A percentile compares a stretch with the other conserved stretches of the same genome.
These are phyloP conservation scores for Diplocarpon rosae DNA, from an alignment of 2,329 filamentous ascomycete genomes.

Conservation along the genomic window DNA sequence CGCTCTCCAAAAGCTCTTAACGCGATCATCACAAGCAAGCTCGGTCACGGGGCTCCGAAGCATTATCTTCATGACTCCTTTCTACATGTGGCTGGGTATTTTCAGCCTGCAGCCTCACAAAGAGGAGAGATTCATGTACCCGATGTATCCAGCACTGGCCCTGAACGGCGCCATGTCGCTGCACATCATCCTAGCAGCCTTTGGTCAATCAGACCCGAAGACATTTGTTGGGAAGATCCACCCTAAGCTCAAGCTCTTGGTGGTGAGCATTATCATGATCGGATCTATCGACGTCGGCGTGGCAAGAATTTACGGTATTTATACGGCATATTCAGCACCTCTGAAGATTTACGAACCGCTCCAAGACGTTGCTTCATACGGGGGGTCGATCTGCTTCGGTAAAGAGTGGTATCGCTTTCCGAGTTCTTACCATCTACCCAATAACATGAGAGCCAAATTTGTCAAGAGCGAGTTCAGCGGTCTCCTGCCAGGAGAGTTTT, in stretches of 20 bases:
- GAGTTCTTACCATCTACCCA: constrained; percentile 80
- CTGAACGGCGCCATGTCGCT: constrained; percentile 79
- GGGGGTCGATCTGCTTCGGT: constrained; percentile 72
- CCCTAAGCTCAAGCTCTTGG: constrained; percentile 57
- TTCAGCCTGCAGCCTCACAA: constrained; percentile 94
- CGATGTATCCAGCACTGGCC: constrained; percentile 80
- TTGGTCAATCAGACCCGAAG: constrained; percentile 60
- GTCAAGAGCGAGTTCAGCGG: constrained; percentile 84
- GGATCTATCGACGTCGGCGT: constrained; percentile 55
- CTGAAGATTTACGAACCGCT: constrained; percentile 60
- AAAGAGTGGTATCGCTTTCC: constrained; percentile 99
- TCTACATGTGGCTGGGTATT: constrained; percentile 89
- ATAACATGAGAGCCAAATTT: constrained; percentile 78
- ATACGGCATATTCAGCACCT: constrained; percentile 76
- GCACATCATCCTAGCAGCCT: constrained; percentile 65
- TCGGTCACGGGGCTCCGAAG: constrained; percentile 64
- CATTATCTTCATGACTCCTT: constrained; percentile 68
- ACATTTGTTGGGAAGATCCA: constrained; percentile 62
- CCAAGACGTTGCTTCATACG: constrained; percentile 42
- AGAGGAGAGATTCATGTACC: constrained; percentile 98
- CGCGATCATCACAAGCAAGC: constrained; percentile 44
- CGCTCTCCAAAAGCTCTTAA: constrained; percentile 56
- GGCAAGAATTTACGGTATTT: constrained; percentile 63
- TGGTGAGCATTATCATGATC: constrained; percentile 50
- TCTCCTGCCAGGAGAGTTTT: constrained; percentile 82